Evolutionary conservation across 1,284 basidiomycete genomes (phyloP).

Genomic region (Ganoderma resinaceum): DNA sequence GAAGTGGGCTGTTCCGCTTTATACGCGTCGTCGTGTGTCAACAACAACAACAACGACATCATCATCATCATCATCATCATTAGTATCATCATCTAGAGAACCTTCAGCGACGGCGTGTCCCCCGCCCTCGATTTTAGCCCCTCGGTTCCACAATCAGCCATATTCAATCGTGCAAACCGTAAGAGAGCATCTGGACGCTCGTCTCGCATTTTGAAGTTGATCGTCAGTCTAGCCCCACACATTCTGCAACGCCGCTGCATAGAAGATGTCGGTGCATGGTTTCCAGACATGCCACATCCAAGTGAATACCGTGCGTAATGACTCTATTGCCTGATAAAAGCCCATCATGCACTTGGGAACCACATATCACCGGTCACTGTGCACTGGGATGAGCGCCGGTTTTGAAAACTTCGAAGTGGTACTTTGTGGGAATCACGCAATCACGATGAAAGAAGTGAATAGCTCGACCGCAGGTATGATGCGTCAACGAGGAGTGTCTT

Average conservation of each 20-base stretch:
- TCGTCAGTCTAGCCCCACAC: not conserved
- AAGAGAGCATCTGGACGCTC: not conserved
- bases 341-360: not conserved
- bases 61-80: too few relatives aligned
- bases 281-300: not conserved
- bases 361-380: conserved; percentile 7
- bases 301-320: not conserved
- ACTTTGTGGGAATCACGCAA: not conserved
- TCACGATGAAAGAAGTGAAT: not conserved
- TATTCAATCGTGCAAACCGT: not conserved
- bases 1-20: not conserved
- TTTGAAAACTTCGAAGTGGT: not conserved
- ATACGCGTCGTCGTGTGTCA: not conserved
- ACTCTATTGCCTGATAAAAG: not conserved
- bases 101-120: not conserved
- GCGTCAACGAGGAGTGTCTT: not conserved
- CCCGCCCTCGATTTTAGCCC: not conserved
- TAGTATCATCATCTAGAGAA: not conserved
- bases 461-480: not conserved
- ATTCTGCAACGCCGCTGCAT: not conserved
- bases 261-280: not conserved
- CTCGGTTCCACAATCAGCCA: not conserved
- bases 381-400: conserved; percentile 4
- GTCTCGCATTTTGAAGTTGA: not conserved
- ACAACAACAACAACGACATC: too few relatives aligned